phyloP scores from a whole-genome alignment of 768 basidiomycete genomes.

The Saitozyma podzolica region DNA sequence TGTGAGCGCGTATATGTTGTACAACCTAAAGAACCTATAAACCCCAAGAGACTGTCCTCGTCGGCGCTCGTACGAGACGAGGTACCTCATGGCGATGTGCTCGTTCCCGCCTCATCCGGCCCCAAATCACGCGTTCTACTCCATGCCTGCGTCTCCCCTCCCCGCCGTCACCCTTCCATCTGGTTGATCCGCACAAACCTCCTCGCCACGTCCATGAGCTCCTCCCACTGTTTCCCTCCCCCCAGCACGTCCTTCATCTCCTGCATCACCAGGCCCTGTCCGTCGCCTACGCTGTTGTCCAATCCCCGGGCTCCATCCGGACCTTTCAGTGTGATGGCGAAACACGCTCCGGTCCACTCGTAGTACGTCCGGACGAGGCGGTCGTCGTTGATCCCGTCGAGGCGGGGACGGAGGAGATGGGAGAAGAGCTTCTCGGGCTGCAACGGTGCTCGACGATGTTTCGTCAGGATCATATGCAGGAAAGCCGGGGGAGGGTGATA shows the following conservation, averaged over 20 bases:
- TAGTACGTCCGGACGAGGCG: conserved; percentile 39
- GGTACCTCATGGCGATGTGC: no score
- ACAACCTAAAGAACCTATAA: no score
- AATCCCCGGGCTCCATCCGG: conserved; percentile 37
- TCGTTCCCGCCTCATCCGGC: no score
- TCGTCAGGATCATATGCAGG: conserved; percentile 54
- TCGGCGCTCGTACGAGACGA: no score
- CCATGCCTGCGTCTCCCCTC: not conserved
- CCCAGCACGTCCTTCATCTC: conserved; percentile 32
- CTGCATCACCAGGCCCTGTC: conserved; percentile 41
- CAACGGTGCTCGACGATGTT: conserved; percentile 41
- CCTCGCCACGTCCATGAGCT: conserved; percentile 27
- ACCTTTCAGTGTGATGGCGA: conserved; percentile 41
- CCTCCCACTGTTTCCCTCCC: conserved; percentile 30
- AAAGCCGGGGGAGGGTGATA: conserved; percentile 51
- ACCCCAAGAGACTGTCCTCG: no score
- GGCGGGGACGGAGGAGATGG: conserved; percentile 37
- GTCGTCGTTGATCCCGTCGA: conserved; percentile 43
- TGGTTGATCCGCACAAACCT: conserved; percentile 42
- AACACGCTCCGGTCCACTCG: conserved; percentile 45
- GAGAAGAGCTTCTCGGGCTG: conserved; percentile 47
- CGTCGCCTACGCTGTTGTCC: conserved; percentile 38
- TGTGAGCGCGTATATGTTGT: no score
- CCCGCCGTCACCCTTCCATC: not conserved
- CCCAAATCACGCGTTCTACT: no score